A percentile compares a stretch with the other conserved stretches of the same genome.
These are phyloP conservation scores for Saksenaea vasiformis DNA, from an alignment of 371 early-diverging fungal genomes.

Conservation along the genomic window DNA sequence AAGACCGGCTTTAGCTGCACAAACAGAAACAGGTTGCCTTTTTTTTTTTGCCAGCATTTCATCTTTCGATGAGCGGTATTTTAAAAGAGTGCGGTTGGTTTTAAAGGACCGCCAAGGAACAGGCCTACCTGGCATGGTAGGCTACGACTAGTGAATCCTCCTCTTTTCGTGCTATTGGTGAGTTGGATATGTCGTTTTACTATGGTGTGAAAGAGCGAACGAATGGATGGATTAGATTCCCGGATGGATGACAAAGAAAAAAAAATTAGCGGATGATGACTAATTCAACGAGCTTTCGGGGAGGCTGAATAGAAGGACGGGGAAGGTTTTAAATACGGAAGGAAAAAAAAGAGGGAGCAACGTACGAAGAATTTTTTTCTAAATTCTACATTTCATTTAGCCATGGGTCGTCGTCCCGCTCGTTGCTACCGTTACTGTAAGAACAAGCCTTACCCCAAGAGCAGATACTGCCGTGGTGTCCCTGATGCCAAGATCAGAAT, in stretches of 20 bases:
- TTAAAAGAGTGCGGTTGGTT: background rate
- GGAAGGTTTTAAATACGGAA: constrained; percentile 2
- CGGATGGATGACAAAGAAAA: background rate
- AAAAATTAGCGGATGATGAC: background rate
- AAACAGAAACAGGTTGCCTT: background rate
- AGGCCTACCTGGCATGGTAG: background rate
- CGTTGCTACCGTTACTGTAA: constrained; percentile 99
- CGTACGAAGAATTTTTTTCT: background rate
- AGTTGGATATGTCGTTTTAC: background rate
- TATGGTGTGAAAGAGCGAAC: background rate
- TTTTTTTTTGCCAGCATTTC: background rate
- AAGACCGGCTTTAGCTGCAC: too few species aligned
- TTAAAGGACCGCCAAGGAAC: background rate
- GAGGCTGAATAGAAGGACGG: background rate
- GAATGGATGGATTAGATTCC: background rate
- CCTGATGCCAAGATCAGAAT: constrained; percentile 99
- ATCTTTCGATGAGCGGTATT: background rate
- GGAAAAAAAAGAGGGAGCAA: background rate
- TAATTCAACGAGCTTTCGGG: background rate
- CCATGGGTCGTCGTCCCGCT: constrained; percentile 99
- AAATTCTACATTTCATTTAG: constrained; percentile 4
- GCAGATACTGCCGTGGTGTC: constrained; percentile 99
- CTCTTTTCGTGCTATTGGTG: constrained; percentile 4
- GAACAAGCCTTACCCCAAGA: constrained; percentile 99
- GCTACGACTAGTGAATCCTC: background rate